Base-by-base conservation (phyloP, 495 filamentous ascomycete species). In the Xylaria castorea region DNA sequence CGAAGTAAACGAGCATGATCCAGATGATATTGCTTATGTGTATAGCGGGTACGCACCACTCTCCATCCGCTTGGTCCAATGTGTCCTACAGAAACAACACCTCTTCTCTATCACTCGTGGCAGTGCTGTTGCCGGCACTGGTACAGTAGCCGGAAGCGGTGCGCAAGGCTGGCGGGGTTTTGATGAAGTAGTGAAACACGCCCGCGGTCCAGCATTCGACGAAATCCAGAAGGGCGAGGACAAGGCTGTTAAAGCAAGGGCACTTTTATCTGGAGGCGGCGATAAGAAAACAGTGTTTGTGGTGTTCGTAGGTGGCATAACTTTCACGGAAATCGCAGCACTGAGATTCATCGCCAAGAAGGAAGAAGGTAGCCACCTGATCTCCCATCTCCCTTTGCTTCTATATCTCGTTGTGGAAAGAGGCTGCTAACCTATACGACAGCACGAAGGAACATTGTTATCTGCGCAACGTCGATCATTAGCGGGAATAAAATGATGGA, bases 31-130 rank as follows among this genome's bases (percentile, higher is more conserved):
- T 73, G 93, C 97, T 12, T 99, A 98, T 78, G 95, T 97, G 44
- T 99, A 97, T 85, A 95, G 92, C 74, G 97, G 97, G 58, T 98
- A 98, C 79, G 97, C 97, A 7, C 96, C 97, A 3, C 87, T 99
- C 30, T 97, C 93, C 69, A 87, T 98, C 72, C 93, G 97, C 20
- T 89, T 99, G 22, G 92, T 99, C n/a, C 97, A 99, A 82, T 96
- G 93, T 75, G 87, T 98, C 44, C 81, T 98, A 67, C 95, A 98
- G 81, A 99, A 99, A 81, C 89, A 90, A 55, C 92, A 93, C 73
- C 86, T 95, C 50, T 83, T 92, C 6, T 90, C 91, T 7, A 87
- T 94, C 22, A 90, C 90, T 65, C 87, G 87, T 68, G 89, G 91
- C 38, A 81, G 79, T 63, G 84, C 82, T 9, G 83, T 85, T 34